Evolutionary conservation across 106 monocot species (phyloP), one percentile per base, ranked within the genome.

Genomic region (Triglochin maritima): DNA sequence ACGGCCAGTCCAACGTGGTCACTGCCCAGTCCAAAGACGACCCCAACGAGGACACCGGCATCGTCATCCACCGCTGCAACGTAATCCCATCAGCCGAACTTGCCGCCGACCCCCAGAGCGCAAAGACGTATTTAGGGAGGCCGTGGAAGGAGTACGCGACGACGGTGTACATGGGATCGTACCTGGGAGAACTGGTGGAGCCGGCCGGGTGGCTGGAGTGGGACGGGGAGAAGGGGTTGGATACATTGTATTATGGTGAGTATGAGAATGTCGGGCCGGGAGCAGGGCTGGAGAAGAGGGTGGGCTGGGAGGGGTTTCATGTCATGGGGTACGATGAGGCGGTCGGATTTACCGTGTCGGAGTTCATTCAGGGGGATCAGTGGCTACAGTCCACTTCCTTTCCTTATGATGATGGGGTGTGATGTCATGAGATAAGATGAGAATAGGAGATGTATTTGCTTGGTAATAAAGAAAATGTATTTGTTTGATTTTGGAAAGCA

Each of bases 101-200:
- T 7, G 46, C 69, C 0, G 29, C 69, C 4, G 16, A 17, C 42
- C 50, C 9, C 2, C 58, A 52, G 3, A 50, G 57, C 62, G 73
- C 70, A 4, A 78, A 54, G 58, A 89, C 73, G n/a, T 92, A 79
- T 69, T 65, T 92, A 11, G 92, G 92, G 4, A 55, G 92, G 67
- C 92, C 92, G 14, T 92, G 92, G 92, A 65, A 69, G 74, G 9
- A 17, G 9, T 92, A 88, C 78, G 79, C 92, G 47, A 85, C 74
- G 69, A 81, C 87, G 5, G 92, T 88, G 16, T 80, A 72, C 64
- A 88, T 88, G 10, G 78, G 88, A 55, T 83, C 92, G 12, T 87
- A 69, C 63, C 71, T 92, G 0, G 88, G 72, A 4, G 65, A 4
- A 2, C 44, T 88, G 4, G 84, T 92, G 4, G 88, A 85, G 51